These are phyloP conservation scores for Pseudoscleropodium purum DNA, from an alignment of 225 moss, liverwort and hornwort genomes.

Conservation along the genomic window DNA sequence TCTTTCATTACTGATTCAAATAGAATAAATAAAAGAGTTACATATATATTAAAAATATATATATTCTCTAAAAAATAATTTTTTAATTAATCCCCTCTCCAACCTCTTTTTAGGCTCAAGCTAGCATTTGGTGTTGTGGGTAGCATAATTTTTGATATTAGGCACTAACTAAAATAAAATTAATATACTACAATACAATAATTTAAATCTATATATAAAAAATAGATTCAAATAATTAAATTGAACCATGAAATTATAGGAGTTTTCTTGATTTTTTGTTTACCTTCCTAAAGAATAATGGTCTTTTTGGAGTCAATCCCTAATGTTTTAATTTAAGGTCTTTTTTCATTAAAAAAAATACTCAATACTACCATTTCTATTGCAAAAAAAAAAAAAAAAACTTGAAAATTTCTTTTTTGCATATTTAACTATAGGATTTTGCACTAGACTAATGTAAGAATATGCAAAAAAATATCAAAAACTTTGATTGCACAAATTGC, in stretches of 20 bases:
- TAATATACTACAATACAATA: not conserved
- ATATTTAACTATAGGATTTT: no score
- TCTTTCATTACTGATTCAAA: no score
- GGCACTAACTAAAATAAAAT: not conserved
- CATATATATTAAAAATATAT: no score
- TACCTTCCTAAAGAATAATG: not conserved
- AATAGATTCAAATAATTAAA: not conserved
- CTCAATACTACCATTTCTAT: not conserved
- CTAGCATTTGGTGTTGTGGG: not conserved
- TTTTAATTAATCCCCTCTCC: no score
- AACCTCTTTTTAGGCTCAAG: not conserved
- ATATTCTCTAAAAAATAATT: no score
- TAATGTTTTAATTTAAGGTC: not conserved
- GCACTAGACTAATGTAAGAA: not conserved
- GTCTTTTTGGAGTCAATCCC: not conserved
- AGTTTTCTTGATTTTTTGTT: not conserved
- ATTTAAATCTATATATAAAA: not conserved
- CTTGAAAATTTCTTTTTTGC: not conserved
- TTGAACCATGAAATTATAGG: accelerated
- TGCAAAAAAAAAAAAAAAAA: not conserved
- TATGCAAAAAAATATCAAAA: not conserved
- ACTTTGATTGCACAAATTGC: not conserved
- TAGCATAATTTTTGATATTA: not conserved
- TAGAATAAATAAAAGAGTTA: no score
- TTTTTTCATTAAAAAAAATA: not conserved